Conservation (phyloP, 2,329 filamentous ascomycete genomes). For the Leptodontidium sp. region DNA sequence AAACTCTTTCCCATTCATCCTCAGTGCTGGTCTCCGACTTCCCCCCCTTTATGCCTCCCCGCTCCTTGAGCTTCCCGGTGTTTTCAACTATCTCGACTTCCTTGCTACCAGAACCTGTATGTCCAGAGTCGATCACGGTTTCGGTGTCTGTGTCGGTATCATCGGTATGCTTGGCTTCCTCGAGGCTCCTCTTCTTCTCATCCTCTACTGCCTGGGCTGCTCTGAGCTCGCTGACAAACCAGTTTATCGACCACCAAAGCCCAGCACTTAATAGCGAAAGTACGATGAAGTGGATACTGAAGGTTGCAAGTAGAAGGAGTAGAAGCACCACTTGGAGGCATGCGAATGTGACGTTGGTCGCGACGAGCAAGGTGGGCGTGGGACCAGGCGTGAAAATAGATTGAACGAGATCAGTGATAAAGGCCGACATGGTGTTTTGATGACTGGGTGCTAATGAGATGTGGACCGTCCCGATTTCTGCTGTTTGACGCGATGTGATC, state of each 20-base stretch:
- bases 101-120: conserved; percentile 39
- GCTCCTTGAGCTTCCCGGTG: conserved; percentile 43
- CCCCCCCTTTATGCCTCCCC: conserved; percentile 51
- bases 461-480: no score
- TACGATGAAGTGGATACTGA: conserved; percentile 87
- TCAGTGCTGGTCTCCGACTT: conserved; percentile 79
- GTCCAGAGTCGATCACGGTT: conserved; percentile 56
- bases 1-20: conserved; percentile 97
- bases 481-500: background rate
- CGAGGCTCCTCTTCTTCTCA: conserved; percentile 45
- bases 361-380: conserved; percentile 85
- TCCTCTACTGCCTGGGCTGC: conserved; percentile 56
- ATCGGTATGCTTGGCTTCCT: conserved; percentile 33
- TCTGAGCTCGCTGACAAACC: conserved; percentile 80
- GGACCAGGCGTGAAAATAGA: conserved; percentile 94
- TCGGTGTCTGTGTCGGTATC: conserved; percentile 56
- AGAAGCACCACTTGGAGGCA: conserved; percentile 82
- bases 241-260: conserved; percentile 95
- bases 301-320: conserved; percentile 78
- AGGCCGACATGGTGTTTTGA: conserved; percentile 59
- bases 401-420: conserved; percentile 82
- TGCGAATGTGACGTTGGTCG: conserved; percentile 90
- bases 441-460: background rate
- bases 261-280: conserved; percentile 81
- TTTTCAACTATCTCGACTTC: conserved; percentile 41